Base-by-base conservation (phyloP, 2,329 filamentous ascomycete genomes). In the Endocalyx cinctus region DNA sequence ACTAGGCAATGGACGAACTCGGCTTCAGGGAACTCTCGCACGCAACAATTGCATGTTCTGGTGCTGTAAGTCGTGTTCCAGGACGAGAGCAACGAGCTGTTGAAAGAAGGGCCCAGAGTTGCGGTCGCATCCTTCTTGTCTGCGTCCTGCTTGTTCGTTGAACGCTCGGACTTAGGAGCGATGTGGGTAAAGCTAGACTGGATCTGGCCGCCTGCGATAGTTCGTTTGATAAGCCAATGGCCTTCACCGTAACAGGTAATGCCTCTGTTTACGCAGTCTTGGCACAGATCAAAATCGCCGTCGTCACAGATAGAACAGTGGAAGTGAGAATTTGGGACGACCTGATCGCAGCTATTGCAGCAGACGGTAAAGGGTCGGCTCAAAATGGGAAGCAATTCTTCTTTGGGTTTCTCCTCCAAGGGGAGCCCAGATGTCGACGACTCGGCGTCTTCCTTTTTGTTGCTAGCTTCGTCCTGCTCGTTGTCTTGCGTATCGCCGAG, bases 181-280 rank as follows among this genome's bases (percentile, higher is more conserved):
- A 94, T 72, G 16, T 94, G 86, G 1, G 89, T 96, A 15, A 77
- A 87, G 70, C 89, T 96, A 62, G 79, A 87, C 46, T 87, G 75
- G 36, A 96, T 81, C 43, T 78, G 71, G 31, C 89, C 90, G 38
- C 88, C 74, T 51, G 82, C 72, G 42, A 95, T 77, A 43, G 78
- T 79, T 38, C 92, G 83, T 76, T 94, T 96, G 60, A 97, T 90
- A 62, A 98, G 71, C 89, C 88, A 96, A 65, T 98, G 92, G 43
- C 79, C 75, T 18, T 82, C 74, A 37, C 81, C 81, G 42, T 80
- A 75, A 67, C 94, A 98, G 25, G 84, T 76, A 37, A 84, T 71
- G 43, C 89, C 89, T 26, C 71, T 66, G 31, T 80, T 74, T 29
- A 96, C 78, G 52, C 92, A 98, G 5, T 69, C 61, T 44, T 80